Evolutionary conservation across 2,329 filamentous ascomycete species (phyloP), one percentile per base, ranked within the genome.

Genomic region (Mycosphaerella sp.): DNA sequence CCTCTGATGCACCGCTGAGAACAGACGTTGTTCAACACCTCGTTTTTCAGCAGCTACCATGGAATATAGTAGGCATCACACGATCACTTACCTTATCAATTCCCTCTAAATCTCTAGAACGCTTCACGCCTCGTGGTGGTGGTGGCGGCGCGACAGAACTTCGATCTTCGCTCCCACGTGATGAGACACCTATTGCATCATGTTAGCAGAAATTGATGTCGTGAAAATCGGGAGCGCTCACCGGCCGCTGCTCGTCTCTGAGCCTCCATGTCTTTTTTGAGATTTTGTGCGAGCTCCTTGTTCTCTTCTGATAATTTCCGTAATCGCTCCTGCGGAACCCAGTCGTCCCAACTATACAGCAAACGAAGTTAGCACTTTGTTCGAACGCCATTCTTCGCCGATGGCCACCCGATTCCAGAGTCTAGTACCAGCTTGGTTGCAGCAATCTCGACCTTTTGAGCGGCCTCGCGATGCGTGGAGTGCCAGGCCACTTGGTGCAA

Each of bases 301-400:
- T 97, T 96, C 72, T 97, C 93, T 50, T 95, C 89, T 45, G 85
- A 95, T 68, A 91, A 86, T 73, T 96, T 96, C 66, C 90, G 85
- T 55, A 98, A 85, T 60, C 93, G 87, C 69, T 97, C 91, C 70
- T 89, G 84, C 17, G 87, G 82, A 40, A 97, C 93, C 91, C 91
- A 97, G 73, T 98, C 93, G 73, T 98, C 93, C 93, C 93, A 98
- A 56, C 84, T 87, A 65, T 58, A 14, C 32, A 30, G 9, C n/a
- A 25, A 34, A 12, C 16, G 30, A 49, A 35, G 50, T 59, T 49
- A 51, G 44, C 36, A n/a, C 17, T 18, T 8, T 21, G 27, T 39
- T 37, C 9, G 30, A 3, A 27, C 7, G 21, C 21, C 3, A 6
- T 25, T 25, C 21, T 6, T 25, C 21, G 21, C 21, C 21, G 21